Evolutionary conservation across 1,284 basidiomycete genomes (phyloP).

Genomic region (Marasmius fiardii): DNA sequence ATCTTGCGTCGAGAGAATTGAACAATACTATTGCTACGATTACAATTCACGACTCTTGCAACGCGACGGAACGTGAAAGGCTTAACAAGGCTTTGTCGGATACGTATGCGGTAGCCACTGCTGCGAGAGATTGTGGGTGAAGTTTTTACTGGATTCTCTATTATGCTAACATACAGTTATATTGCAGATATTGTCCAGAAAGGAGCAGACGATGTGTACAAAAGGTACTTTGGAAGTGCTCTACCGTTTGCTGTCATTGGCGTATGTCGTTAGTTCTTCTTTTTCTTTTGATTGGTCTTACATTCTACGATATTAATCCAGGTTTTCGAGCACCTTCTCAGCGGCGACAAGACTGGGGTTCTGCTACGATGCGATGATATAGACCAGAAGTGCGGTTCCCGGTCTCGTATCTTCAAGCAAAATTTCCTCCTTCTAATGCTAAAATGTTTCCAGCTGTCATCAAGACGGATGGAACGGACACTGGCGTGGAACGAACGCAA

Average conservation of each 20-base stretch:
- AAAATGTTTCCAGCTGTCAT: background rate
- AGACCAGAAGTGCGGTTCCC: slow-evolving; percentile 8
- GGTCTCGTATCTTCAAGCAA: background rate
- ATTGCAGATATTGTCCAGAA: slow-evolving; percentile 4
- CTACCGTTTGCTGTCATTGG: slow-evolving; percentile 8
- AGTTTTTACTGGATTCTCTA: too few species aligned
- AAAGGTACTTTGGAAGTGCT: slow-evolving; percentile 6
- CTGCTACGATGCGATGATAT: slow-evolving; percentile 10
- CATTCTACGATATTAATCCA: background rate
- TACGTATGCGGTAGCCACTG: slow-evolving; percentile 5
- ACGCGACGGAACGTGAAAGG: slow-evolving; percentile 5
- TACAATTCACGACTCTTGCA: slow-evolving; percentile 10
- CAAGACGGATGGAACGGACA: slow-evolving; percentile 11
- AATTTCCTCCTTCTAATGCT: background rate
- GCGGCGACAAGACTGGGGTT: slow-evolving; percentile 7
- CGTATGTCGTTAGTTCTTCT: background rate
- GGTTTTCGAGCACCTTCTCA: slow-evolving; percentile 7
- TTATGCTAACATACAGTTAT: background rate
- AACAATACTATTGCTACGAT: slow-evolving; percentile 2
- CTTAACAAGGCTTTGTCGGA: slow-evolving; percentile 8
- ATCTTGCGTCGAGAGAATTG: slow-evolving; percentile 1
- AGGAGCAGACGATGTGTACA: slow-evolving; percentile 5
- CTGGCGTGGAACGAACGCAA: slow-evolving; percentile 9
- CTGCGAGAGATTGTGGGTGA: slow-evolving; percentile 6
- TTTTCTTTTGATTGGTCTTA: background rate